phyloP scores from a whole-genome alignment of 768 basidiomycete species.

The Suillus tomentosus region DNA sequence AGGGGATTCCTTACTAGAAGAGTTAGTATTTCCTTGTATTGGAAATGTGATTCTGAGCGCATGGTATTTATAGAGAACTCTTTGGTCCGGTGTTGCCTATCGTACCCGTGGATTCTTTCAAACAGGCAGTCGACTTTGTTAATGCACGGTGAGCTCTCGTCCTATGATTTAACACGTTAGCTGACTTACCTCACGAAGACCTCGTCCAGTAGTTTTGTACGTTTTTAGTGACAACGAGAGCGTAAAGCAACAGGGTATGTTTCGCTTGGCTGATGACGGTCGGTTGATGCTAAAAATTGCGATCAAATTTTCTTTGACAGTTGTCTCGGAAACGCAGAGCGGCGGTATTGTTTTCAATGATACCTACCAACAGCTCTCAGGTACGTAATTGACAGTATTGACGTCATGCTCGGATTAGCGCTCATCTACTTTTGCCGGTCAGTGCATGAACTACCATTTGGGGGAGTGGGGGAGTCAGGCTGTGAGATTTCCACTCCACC shows the following conservation, averaged over 20 bases:
- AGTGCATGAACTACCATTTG: slow-evolving; percentile 49
- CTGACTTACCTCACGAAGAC: slow-evolving; percentile 34
- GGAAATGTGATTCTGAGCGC: neutral
- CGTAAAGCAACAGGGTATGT: slow-evolving; percentile 42
- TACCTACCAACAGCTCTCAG: slow-evolving; percentile 51
- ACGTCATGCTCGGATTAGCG: slow-evolving; percentile 16
- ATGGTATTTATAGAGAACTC: slow-evolving; percentile 50
- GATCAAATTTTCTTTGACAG: slow-evolving; percentile 31
- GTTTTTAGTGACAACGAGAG: slow-evolving; percentile 55
- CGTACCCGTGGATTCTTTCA: slow-evolving; percentile 53
- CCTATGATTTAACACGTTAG: neutral
- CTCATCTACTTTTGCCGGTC: slow-evolving; percentile 14
- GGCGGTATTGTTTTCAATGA: slow-evolving; percentile 64
- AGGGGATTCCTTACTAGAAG: slow-evolving; percentile 62
- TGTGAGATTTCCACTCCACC: slow-evolving; percentile 41
- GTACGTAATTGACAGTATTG: slow-evolving; percentile 33
- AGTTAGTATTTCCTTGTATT: slow-evolving; percentile 38
- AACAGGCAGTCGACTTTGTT: slow-evolving; percentile 58
- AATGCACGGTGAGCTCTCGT: slow-evolving; percentile 45
- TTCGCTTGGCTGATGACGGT: neutral
- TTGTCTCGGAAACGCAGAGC: slow-evolving; percentile 55
- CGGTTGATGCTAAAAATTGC: neutral
- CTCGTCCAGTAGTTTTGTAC: slow-evolving; percentile 64
- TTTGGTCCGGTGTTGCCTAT: slow-evolving; percentile 76
- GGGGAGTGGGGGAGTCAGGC: slow-evolving; percentile 64